A percentile compares a stretch with the other conserved stretches of the same genome.
Evolutionary conservation across 306 rosid genomes (phyloP).

Genomic region (Boehmeria nivea): DNA sequence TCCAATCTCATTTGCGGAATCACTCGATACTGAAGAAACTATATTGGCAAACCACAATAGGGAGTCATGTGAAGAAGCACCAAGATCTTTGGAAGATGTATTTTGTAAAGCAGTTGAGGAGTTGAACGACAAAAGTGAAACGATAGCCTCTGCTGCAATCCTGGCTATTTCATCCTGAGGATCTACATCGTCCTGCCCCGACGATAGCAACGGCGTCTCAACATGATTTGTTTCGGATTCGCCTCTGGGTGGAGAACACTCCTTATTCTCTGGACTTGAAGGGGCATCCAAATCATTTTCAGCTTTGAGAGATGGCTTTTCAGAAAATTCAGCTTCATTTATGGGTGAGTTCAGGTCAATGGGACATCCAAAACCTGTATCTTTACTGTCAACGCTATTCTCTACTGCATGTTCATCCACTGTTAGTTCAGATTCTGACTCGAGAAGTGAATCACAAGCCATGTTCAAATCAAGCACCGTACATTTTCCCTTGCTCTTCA

Average conservation of each 20-base stretch:
- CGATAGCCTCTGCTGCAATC: conserved; percentile 62
- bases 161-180: conserved; percentile 37
- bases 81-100: conserved; percentile 18
- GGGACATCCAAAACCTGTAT: conserved; percentile 21
- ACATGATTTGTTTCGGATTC: conserved; percentile 53
- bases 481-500: conserved; percentile 22
- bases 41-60: conserved; percentile 74
- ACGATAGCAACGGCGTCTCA: conserved; percentile 27
- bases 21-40: conserved; percentile 39
- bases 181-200: conserved; percentile 36
- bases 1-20: conserved; percentile 28
- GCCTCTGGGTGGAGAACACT: conserved; percentile 64
- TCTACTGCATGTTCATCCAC: conserved; percentile 24
- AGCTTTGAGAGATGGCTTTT: conserved; percentile 13
- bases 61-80: conserved; percentile 27
- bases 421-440: conserved; percentile 17
- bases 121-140: conserved; percentile 49
- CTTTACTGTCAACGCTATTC: conserved; percentile 22
- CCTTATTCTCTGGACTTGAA: conserved; percentile 64
- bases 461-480: conserved; percentile 24
- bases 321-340: conserved; percentile 36
- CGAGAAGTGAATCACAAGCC: conserved; percentile 16
- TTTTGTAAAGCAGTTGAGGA: conserved; percentile 15
- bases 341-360: conserved; percentile 60
- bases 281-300: conserved; percentile 59